Conservation (phyloP, 305 asterid genomes). For the Fraxinus velutina region DNA sequence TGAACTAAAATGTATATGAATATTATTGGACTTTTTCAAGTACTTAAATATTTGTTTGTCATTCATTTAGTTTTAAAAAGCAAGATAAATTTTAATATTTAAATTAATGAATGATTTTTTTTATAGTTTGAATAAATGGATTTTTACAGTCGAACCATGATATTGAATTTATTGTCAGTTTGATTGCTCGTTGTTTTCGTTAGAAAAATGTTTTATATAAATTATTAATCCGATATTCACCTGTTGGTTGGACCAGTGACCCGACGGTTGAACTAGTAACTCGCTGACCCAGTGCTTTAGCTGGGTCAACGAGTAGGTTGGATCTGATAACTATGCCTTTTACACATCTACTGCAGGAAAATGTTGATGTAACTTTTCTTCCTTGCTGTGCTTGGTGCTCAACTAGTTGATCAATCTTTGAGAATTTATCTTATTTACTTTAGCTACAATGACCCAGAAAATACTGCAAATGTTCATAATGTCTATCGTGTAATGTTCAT, state of each 20-base stretch:
- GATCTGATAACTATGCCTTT: background rate
- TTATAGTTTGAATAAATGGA: background rate
- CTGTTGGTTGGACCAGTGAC: background rate
- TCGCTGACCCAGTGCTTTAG: background rate
- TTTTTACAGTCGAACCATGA: background rate
- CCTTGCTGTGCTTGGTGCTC: background rate
- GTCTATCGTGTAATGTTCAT: background rate
- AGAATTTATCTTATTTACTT: background rate
- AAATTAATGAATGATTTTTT: background rate
- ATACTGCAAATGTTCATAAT: background rate
- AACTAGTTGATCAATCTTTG: background rate
- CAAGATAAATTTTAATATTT: background rate
- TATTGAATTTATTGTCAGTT: background rate
- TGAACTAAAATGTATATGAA: background rate
- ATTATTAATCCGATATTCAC: background rate
- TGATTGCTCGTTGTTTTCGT: background rate
- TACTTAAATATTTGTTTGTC: background rate
- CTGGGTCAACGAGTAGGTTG: background rate
- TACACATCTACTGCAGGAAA: background rate
- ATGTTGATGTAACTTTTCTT: background rate
- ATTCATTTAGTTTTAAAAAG: background rate
- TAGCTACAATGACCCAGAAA: background rate
- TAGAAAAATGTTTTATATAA: background rate
- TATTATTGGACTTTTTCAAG: background rate
- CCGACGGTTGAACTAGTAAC: background rate